A percentile compares a stretch with the other conserved stretches of the same genome.
Conservation (phyloP, 768 basidiomycete genomes). For the Serendipita sp. region DNA sequence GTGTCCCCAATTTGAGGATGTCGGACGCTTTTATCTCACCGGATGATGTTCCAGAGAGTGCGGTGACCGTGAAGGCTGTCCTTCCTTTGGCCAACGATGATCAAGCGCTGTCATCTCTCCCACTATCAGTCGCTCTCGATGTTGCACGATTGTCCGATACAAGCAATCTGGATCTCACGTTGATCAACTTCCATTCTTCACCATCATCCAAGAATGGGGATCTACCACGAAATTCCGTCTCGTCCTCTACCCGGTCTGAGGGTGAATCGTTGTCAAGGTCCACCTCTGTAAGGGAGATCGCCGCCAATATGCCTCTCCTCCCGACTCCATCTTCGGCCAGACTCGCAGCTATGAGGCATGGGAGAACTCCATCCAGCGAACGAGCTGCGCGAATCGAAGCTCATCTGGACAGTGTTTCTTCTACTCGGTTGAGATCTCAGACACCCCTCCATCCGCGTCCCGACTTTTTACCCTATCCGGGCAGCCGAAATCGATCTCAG, state of each 20-base stretch:
- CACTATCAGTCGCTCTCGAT: neutral
- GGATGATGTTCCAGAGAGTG: too few relatives aligned
- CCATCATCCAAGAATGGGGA: neutral
- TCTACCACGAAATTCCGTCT: neutral
- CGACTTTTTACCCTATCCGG: slow-evolving; percentile 3
- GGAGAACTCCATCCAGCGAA: neutral
- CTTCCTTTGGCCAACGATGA: neutral
- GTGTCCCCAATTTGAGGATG: too few relatives aligned
- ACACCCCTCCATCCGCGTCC: neutral
- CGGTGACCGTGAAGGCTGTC: too few relatives aligned
- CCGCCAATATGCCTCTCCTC: neutral
- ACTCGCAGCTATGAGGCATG: neutral
- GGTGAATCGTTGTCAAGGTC: neutral
- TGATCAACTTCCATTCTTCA: neutral
- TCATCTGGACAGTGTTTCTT: slow-evolving; percentile 2
- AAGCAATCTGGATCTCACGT: neutral
- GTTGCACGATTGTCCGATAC: neutral
- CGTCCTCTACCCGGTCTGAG: neutral
- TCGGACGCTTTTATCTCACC: too few relatives aligned
- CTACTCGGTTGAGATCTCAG: neutral
- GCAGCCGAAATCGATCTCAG: neutral
- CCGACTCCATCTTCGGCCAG: neutral
- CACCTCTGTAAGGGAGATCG: neutral
- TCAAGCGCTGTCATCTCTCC: neutral
- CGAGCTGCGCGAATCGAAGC: slow-evolving; percentile 4